Evolutionary conservation across 1,284 basidiomycete species (phyloP).

Genomic region (Irpex lacteus): DNA sequence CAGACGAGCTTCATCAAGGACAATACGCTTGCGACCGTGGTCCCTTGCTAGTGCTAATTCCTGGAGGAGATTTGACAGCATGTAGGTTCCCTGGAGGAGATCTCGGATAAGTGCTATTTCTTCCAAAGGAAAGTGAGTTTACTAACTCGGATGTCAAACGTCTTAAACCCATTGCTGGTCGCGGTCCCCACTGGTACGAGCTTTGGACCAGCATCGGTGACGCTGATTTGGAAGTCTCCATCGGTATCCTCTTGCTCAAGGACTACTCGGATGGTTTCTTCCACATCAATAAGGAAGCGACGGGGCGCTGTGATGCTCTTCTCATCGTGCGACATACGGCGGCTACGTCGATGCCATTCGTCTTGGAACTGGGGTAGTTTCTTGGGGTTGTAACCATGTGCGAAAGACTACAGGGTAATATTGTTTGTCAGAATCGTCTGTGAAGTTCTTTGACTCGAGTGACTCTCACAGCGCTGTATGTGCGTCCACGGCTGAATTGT

Average conservation of each 20-base stretch:
- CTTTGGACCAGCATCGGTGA: constrained; percentile 97
- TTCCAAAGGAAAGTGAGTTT: constrained; percentile 1
- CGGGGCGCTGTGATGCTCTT: constrained; percentile 70
- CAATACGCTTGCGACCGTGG: constrained; percentile 92
- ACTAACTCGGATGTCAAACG: constrained; percentile 89
- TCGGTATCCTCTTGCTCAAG: constrained; percentile 99
- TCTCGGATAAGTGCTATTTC: not conserved
- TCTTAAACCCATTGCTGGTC: constrained; percentile 96
- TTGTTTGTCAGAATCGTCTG: not conserved
- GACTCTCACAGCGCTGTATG: constrained; percentile 74
- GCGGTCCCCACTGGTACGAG: constrained; percentile 94
- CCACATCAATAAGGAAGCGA: constrained; percentile 97
- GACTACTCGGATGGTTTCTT: constrained; percentile 95
- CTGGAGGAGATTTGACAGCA: constrained; percentile 98
- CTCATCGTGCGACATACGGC: constrained; percentile 85
- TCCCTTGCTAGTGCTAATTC: constrained; percentile 97
- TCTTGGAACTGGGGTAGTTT: constrained; percentile 69
- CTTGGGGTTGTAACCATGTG: constrained; percentile 57
- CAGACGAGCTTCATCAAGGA: constrained; percentile 94
- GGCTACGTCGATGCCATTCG: constrained; percentile 66
- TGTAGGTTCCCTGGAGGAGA: constrained; percentile 83
- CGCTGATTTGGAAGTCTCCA: constrained; percentile 94
- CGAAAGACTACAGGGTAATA: constrained; percentile 25
- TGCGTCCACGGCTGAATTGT: constrained; percentile 74
- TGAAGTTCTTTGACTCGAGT: not conserved